A percentile compares a stretch with the other conserved stretches of the same genome.
phyloP scores from a whole-genome alignment of 1,284 basidiomycete species.

The Singerocomus inundabilis region DNA sequence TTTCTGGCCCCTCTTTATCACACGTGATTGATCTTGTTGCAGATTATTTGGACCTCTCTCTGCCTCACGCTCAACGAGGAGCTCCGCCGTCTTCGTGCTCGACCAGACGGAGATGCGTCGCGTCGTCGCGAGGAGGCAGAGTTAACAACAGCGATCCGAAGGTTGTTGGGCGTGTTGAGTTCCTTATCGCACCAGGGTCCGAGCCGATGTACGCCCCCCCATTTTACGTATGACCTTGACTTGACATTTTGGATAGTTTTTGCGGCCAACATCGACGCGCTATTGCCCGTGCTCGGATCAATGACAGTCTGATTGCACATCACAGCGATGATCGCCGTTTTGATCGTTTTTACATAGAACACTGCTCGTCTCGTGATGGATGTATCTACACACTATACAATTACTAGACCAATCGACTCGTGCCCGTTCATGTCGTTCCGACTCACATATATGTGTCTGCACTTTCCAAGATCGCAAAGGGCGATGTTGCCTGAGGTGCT shows the following conservation, averaged over 20 bases:
- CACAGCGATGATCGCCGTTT: not conserved
- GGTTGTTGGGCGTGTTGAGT: constrained; percentile 16
- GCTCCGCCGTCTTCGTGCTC: constrained; percentile 15
- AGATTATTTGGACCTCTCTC: constrained; percentile 28
- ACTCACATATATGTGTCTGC: constrained; percentile 16
- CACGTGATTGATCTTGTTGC: not conserved
- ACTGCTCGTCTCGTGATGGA: not conserved
- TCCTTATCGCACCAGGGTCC: constrained; percentile 21
- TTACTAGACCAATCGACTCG: not conserved
- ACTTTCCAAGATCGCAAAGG: constrained; percentile 28
- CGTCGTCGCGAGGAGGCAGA: constrained; percentile 15
- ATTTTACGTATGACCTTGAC: not conserved
- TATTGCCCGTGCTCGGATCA: constrained; percentile 27
- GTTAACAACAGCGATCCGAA: constrained; percentile 15
- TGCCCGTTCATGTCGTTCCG: too few species aligned
- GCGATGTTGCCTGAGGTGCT: constrained; percentile 28
- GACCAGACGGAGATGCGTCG: not conserved
- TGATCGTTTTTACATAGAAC: not conserved
- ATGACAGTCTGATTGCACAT: constrained; percentile 9
- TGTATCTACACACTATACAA: constrained; percentile 1
- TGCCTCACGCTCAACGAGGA: constrained; percentile 26
- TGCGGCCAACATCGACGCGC: constrained; percentile 24
- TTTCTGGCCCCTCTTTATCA: too few species aligned
- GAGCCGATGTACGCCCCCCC: constrained; percentile 11
- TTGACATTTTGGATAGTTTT: constrained; percentile 21